phyloP scores from a whole-genome alignment of 768 basidiomycete species.

The Boletus huronensis region DNA sequence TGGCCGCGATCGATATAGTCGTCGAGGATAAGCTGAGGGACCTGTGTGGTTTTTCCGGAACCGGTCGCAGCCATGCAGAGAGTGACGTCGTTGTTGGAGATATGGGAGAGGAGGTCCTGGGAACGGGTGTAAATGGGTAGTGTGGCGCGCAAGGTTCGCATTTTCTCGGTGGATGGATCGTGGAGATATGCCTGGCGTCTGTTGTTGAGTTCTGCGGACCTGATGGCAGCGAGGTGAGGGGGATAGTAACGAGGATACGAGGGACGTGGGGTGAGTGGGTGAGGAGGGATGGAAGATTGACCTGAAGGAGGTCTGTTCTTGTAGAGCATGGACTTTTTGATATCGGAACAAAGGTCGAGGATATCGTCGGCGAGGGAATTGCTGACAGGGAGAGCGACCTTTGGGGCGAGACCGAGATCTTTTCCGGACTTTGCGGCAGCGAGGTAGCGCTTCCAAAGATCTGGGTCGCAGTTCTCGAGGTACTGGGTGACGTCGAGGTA shows the following conservation, averaged over 20 bases:
- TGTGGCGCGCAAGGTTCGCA: constrained; percentile 62
- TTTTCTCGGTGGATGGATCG: constrained; percentile 57
- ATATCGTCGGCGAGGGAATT: constrained; percentile 64
- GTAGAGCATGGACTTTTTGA: constrained; percentile 63
- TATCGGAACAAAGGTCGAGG: constrained; percentile 63
- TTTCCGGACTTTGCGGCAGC: constrained; percentile 59
- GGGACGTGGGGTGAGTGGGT: constrained; percentile 3
- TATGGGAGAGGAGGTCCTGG: constrained; percentile 61
- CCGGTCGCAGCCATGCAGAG: constrained; percentile 89
- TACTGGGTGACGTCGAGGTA: constrained; percentile 88
- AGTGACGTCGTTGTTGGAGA: constrained; percentile 77
- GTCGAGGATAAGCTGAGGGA: constrained; percentile 90
- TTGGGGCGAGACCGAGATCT: constrained; percentile 69
- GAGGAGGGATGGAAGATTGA: constrained; percentile 2
- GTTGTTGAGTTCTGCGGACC: constrained; percentile 55
- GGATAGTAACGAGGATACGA: constrained; percentile 30
- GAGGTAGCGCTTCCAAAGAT: constrained; percentile 73
- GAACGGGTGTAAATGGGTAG: constrained; percentile 77
- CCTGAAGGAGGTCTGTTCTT: constrained; percentile 51
- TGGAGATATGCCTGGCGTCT: constrained; percentile 56
- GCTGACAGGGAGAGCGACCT: constrained; percentile 63
- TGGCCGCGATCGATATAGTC: constrained; percentile 72
- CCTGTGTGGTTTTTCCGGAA: constrained; percentile 92
- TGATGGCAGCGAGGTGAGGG: constrained; percentile 37
- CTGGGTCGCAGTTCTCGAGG: constrained; percentile 78